Conservation (phyloP, 1,284 basidiomycete genomes). For the Heliocybe sulcata region DNA sequence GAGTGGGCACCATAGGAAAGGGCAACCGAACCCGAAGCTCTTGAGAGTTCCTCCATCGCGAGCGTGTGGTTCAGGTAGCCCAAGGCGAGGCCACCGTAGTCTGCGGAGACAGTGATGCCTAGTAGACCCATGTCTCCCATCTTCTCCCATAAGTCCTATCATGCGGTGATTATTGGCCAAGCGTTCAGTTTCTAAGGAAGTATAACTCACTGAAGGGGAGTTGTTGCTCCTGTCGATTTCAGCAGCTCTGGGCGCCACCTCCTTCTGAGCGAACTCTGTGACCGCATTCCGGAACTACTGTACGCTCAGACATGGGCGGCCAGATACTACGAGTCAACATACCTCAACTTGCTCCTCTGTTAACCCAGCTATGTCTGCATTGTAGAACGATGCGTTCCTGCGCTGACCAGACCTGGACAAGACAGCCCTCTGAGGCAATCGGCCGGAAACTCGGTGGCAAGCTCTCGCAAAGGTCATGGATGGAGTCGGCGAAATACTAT, state of each 20-base stretch:
- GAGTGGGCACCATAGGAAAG: conserved; percentile 94
- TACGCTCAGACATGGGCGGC: neutral
- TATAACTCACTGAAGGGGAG: conserved; percentile 57
- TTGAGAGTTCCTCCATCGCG: conserved; percentile 89
- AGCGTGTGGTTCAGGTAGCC: conserved; percentile 88
- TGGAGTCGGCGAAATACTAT: too few relatives aligned
- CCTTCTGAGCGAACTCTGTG: conserved; percentile 68
- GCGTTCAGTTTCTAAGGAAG: neutral
- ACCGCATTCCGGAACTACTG: conserved; percentile 75
- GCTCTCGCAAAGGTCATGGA: neutral
- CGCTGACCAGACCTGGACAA: conserved; percentile 8
- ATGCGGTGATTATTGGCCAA: conserved; percentile 5
- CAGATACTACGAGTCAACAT: conserved; percentile 14
- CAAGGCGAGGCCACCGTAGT: conserved; percentile 73
- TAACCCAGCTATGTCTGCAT: conserved; percentile 72
- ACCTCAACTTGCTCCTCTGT: conserved; percentile 83
- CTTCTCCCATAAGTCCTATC: conserved; percentile 83
- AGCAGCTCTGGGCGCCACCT: conserved; percentile 76
- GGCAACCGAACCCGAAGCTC: conserved; percentile 85
- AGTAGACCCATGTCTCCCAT: conserved; percentile 82
- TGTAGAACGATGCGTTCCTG: conserved; percentile 59
- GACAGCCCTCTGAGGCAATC: neutral
- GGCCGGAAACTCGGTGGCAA: neutral
- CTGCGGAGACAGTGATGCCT: conserved; percentile 77
- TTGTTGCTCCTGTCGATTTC: conserved; percentile 81